Base-by-base conservation (phyloP, 164 flowering plant species). In the Stephania japonica region DNA sequence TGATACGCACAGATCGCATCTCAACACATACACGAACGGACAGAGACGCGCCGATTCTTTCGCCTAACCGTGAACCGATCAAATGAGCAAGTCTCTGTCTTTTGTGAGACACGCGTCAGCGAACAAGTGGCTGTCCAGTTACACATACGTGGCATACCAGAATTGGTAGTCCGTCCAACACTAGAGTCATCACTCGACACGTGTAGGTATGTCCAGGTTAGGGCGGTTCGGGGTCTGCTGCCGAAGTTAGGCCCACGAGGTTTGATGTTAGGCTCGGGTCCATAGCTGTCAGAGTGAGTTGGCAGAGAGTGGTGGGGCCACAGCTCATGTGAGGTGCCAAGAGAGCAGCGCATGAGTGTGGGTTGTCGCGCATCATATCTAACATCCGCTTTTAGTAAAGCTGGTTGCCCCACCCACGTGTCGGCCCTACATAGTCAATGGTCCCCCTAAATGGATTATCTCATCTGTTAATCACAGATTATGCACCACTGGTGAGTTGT, bases 301-400 rank as follows among this genome's bases (percentile, higher is more conserved):
- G 73, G 67, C 74, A 56, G 21, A 26, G 9, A 0, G 18, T 9
- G 26, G 44, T 68, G 70, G 41, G 70, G 26, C 16, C 32, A 6
- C 47, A 24, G 66, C 66, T 5, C 18, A 19, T 4, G 61, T 12
- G 61, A 19, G 18, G 49, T 16, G 18, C 47, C 75, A 71, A 56
- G 56, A 42, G n/a, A 62, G 69, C 44, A 43, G 21, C 79, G 65
- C 38, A 72, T 66, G 76, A 56, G 70, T 65, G 32, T 70, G 79
- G 79, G 83, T 73, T 83, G 81, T 75, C 73, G 25, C 7, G 24
- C 75, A 76, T 72, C 65, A 72, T 75, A 19, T n/a, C 23, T 7
- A 21, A n/a, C 64, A 19, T 59, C 64, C 44, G 70, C 25, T 43
- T 32, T 67, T 65, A 27, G 32, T 25, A 24, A 61, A 21, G 64